Evolutionary conservation across 345 rosid genomes (phyloP), one percentile per base, ranked within the genome.

Genomic region (Euclidium syriacum): DNA sequence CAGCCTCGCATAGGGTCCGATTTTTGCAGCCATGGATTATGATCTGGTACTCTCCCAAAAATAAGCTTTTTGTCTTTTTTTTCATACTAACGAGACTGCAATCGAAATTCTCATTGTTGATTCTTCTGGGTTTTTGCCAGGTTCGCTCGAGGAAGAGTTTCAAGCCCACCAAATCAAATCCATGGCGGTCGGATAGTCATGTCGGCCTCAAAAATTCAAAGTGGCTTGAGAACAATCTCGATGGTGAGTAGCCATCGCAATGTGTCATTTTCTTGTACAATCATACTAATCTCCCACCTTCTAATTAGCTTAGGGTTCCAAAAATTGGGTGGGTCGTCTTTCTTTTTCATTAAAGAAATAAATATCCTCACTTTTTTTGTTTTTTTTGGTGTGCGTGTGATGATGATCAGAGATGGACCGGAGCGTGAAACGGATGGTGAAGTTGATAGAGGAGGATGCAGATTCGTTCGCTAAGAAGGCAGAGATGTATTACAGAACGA

Each of bases 141-240:
- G 63, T 62, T 67, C 75, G 67, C 34, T 65, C 79, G 7, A 64
- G 61, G 51, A 83, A 36, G 59, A 73, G 44, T 50, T 55, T 83
- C 80, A 82, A 75, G 58, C 77, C 76, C 10, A 82, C 75, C 17
- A 85, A 82, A 73, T 68, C 85, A 16, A 71, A 85, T 73, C 83
- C 74, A 48, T 75, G 79, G 80, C 48, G 84, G 69, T 71, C 64
- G 47, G 84, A 72, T 60, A 58, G 70, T 63, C 82, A 74, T 61
- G 59, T 65, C 62, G 73, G 77, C 20, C 72, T 62, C 25, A 63
- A 64, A 12, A 80, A 72, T 19, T 67, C 84, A 12, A 76, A 60
- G 35, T 78, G 80, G 86, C 90, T 78, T 54, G 83, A 75, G 62
- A 64, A 70, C 18, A 73, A 58, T 58, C 81, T 80, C 24, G 72